These are phyloP conservation scores for Hibiscus tridactylites DNA, from an alignment of 345 rosid species.

Conservation along the genomic window DNA sequence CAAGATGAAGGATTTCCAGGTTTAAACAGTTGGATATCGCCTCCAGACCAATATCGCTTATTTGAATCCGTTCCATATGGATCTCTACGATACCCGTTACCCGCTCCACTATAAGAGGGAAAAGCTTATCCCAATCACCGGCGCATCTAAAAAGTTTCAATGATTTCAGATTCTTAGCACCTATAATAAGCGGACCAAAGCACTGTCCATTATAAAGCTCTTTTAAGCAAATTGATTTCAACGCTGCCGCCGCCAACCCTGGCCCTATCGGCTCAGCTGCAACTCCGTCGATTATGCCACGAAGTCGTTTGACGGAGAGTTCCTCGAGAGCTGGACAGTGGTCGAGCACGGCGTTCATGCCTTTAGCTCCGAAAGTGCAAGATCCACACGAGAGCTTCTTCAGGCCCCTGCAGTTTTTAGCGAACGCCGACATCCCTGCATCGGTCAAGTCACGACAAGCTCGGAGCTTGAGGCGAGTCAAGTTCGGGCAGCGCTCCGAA, in stretches of 20 bases:
- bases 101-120: constrained; percentile 33
- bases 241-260: constrained; percentile 45
- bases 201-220: constrained; percentile 72
- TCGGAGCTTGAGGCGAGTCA: constrained; percentile 75
- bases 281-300: constrained; percentile 50
- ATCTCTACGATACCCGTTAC: constrained; percentile 48
- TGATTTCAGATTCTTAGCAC: constrained; percentile 51
- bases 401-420: constrained; percentile 61
- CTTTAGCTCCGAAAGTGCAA: constrained; percentile 72
- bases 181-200: constrained; percentile 57
- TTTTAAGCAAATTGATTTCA: constrained; percentile 60
- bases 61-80: constrained; percentile 66
- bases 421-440: constrained; percentile 53
- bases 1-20: constrained; percentile 68
- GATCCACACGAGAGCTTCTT: constrained; percentile 84
- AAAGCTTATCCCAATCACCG: constrained; percentile 72
- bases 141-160: constrained; percentile 79
- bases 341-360: constrained; percentile 75
- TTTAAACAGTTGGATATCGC: constrained; percentile 45
- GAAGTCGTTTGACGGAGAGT: constrained; percentile 72
- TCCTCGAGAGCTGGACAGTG: constrained; percentile 67
- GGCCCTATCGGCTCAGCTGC: constrained; percentile 59
- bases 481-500: constrained; percentile 54
- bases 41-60: constrained; percentile 46
- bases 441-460: constrained; percentile 74